Conservation (phyloP, 2,329 filamentous ascomycete genomes). For the Fusarium pseudonygamai region DNA sequence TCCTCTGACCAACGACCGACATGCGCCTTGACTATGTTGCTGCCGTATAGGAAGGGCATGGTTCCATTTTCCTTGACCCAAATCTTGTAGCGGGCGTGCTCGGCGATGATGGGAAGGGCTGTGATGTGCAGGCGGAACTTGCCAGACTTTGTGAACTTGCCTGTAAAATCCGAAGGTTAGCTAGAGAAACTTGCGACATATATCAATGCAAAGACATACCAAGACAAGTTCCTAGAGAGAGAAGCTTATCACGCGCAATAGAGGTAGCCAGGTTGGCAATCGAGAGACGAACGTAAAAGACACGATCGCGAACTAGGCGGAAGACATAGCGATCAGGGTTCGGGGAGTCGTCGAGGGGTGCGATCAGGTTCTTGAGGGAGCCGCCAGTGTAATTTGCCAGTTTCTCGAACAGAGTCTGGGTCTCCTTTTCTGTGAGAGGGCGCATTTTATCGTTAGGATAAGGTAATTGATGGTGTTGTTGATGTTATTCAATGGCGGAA, state of each 20-base stretch:
- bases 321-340: slow-evolving; percentile 85
- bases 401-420: slow-evolving; percentile 87
- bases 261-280: slow-evolving; percentile 92
- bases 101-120: slow-evolving; percentile 84
- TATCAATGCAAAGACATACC: slow-evolving; percentile 51
- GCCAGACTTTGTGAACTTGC: slow-evolving; percentile 95
- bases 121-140: slow-evolving; percentile 97
- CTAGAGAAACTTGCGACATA: not conserved
- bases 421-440: slow-evolving; percentile 81
- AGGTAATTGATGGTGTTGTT: slow-evolving; percentile 11
- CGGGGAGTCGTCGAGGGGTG: slow-evolving; percentile 72
- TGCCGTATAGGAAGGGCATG: slow-evolving; percentile 97
- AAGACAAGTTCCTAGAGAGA: slow-evolving; percentile 89
- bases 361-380: slow-evolving; percentile 85
- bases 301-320: slow-evolving; percentile 80
- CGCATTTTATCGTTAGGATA: slow-evolving; percentile 67
- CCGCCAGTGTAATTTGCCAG: slow-evolving; percentile 92
- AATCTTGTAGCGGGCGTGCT: slow-evolving; percentile 94
- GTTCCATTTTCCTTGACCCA: slow-evolving; percentile 97
- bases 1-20: slow-evolving; percentile 89
- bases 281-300: slow-evolving; percentile 91
- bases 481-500: slow-evolving; percentile 13
- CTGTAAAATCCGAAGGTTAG: slow-evolving; percentile 51
- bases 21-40: slow-evolving; percentile 78
- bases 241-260: slow-evolving; percentile 80